These are phyloP conservation scores for Ramaria rubella DNA, from an alignment of 768 basidiomycete genomes.

Conservation along the genomic window DNA sequence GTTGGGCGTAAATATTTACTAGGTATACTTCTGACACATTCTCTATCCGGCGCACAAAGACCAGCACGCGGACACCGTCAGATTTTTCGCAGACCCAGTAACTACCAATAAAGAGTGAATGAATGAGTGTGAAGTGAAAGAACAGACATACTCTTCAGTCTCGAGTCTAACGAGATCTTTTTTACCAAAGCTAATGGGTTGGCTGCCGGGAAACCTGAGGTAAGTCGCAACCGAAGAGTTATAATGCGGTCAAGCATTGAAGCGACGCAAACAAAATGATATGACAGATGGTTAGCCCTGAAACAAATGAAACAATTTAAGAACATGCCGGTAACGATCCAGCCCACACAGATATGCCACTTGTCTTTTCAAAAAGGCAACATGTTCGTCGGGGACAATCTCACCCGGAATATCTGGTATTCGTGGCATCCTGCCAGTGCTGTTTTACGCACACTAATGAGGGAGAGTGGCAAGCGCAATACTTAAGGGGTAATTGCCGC, in stretches of 20 bases:
- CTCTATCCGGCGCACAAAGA: conserved; percentile 63
- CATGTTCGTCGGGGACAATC: conserved; percentile 52
- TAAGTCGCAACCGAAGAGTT: neutral
- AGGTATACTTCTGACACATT: conserved; percentile 55
- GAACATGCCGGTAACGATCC: conserved; percentile 54
- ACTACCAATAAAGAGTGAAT: conserved; percentile 34
- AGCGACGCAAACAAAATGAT: neutral
- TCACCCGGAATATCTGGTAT: conserved; percentile 70
- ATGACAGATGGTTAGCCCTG: neutral
- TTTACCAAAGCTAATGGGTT: conserved; percentile 84
- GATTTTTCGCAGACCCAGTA: conserved; percentile 99
- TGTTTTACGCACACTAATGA: too few species aligned
- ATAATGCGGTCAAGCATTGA: neutral
- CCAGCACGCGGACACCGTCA: conserved; percentile 86
- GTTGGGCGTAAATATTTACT: conserved; percentile 39
- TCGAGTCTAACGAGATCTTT: conserved; percentile 72
- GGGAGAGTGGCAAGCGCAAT: too few species aligned
- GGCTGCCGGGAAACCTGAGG: conserved; percentile 86
- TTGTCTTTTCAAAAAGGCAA: conserved; percentile 53
- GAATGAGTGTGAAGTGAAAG: neutral
- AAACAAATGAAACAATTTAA: neutral
- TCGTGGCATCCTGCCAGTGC: conserved; percentile 2
- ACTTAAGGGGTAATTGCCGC: too few species aligned
- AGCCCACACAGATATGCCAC: conserved; percentile 64
- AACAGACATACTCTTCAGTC: conserved; percentile 57